phyloP scores from a whole-genome alignment of 75 land plant genomes.

The Adiantum capillusveneris region DNA sequence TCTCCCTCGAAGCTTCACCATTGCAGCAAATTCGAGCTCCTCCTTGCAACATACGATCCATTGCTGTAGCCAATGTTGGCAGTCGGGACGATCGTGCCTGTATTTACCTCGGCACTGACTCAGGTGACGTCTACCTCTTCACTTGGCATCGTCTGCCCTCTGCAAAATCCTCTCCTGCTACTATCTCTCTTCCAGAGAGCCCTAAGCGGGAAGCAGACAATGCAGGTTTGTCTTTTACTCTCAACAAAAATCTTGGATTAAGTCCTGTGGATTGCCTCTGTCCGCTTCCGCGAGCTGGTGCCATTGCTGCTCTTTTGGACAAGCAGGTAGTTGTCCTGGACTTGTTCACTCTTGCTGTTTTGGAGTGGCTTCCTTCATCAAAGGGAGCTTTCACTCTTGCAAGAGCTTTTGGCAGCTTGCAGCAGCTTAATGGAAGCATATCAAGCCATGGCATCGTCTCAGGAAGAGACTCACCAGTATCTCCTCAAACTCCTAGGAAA shows the following conservation, averaged over 20 bases:
- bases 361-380: constrained; percentile 27
- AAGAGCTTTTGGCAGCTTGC: constrained; percentile 4
- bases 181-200: constrained; percentile 15
- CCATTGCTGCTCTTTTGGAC: constrained; percentile 41
- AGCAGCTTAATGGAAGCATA: background rate
- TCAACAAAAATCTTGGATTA: constrained; percentile 18
- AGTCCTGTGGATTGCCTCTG: constrained; percentile 30
- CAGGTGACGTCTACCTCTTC: constrained; percentile 37
- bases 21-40: constrained; percentile 18
- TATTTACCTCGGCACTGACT: constrained; percentile 58
- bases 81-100: constrained; percentile 23
- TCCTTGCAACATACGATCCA: constrained; percentile 25
- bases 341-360: constrained; percentile 14
- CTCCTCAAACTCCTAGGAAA: constrained; percentile 3
- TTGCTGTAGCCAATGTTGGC: constrained; percentile 24
- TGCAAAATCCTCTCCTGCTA: background rate
- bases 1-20: constrained; percentile 26
- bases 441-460: background rate
- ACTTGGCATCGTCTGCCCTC: constrained; percentile 7
- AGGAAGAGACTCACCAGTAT: background rate
- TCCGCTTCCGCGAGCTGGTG: constrained; percentile 27
- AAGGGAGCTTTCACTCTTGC: constrained; percentile 54
- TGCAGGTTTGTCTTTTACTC: background rate
- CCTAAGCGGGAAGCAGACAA: background rate
- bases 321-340: constrained; percentile 46